Evolutionary conservation across 2,329 filamentous ascomycete genomes (phyloP).

Genomic region (Epichloe sibirici): DNA sequence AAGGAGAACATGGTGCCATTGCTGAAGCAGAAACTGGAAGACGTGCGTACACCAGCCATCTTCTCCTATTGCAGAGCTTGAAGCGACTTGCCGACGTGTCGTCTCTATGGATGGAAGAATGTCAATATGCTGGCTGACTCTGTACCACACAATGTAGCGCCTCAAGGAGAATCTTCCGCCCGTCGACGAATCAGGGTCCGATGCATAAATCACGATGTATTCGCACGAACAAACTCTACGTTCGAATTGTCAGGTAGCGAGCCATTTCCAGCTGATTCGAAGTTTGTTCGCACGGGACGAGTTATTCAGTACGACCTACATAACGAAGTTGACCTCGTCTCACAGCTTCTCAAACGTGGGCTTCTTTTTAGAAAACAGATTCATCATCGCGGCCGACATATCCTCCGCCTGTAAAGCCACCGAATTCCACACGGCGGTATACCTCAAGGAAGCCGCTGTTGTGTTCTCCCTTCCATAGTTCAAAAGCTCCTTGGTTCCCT

Average conservation of each 20-base stretch:
- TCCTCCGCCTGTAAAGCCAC: slow-evolving; percentile 73
- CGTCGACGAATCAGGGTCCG: slow-evolving; percentile 40
- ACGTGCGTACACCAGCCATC: slow-evolving; percentile 33
- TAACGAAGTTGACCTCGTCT: not conserved
- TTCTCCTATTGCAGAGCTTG: not conserved
- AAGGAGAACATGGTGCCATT: slow-evolving; percentile 60
- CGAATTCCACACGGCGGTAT: slow-evolving; percentile 81
- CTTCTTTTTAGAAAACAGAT: slow-evolving; percentile 65
- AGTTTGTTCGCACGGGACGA: too few species aligned
- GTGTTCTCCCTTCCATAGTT: slow-evolving; percentile 71
- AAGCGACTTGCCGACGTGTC: not conserved
- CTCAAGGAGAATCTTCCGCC: slow-evolving; percentile 40
- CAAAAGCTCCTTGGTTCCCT: slow-evolving; percentile 77
- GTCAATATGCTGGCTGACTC: not conserved
- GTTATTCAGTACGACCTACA: not conserved
- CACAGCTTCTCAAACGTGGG: slow-evolving; percentile 79
- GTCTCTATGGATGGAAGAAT: not conserved
- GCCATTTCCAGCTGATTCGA: too few species aligned
- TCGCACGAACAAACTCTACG: not conserved
- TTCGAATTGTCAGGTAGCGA: too few species aligned
- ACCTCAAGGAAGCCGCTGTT: slow-evolving; percentile 66
- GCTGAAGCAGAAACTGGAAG: slow-evolving; percentile 57
- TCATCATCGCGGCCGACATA: slow-evolving; percentile 60
- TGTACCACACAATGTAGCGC: slow-evolving; percentile 21
- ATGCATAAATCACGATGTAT: slow-evolving; percentile 16